Base-by-base conservation (phyloP, 371 early-diverging fungal genomes). In the Syncephalastrum monosporum region DNA sequence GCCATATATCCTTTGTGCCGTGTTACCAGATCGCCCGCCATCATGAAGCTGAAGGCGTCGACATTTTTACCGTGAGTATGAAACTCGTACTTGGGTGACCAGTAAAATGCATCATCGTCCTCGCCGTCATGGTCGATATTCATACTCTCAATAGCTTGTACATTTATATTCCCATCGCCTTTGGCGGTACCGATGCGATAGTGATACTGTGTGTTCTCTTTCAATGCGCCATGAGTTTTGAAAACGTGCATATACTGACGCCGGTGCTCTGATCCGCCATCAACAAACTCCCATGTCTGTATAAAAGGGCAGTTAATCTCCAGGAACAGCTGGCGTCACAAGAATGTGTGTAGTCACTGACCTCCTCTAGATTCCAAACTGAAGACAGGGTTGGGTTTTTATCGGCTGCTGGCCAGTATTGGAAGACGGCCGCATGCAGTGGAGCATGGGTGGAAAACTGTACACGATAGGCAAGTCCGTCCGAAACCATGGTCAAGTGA, bases 211-310 rank as follows among this genome's bases (percentile, higher is more conserved):
- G 38, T 33, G 38, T 33, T 33, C 12, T 33, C 38, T 10, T 12
- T 5, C 0, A 33, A 10, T 5, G 38, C 0, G 6, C 19, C 29
- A 3, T 60, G 23, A 5, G 73, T 65, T 50, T 61, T 47, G 14
- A 75, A 29, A 3, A 64, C 64, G 47, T 72, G 72, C 10, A 72
- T 42, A 15, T 72, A 64, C 14, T 65, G 49, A 10, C 60, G 42
- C 3, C 72, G 73, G 21, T 63, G 38, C 23, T 57, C 62, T 14
- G 45, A 14, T 1, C 73, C 75, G 38, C 67, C 65, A 60, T 75
- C 75, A n/a, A 60, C 55, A 61, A 76, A 74, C 12, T 50, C 42
- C 67, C 69, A 68, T 41, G 59, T 56, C 72, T 69, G 47, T 13
- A 19, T 21, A 0, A 48, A 14, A 8, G 15, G 8, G 38, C 12